Conservation (phyloP, 768 basidiomycete genomes). For the Boletus edulis region DNA sequence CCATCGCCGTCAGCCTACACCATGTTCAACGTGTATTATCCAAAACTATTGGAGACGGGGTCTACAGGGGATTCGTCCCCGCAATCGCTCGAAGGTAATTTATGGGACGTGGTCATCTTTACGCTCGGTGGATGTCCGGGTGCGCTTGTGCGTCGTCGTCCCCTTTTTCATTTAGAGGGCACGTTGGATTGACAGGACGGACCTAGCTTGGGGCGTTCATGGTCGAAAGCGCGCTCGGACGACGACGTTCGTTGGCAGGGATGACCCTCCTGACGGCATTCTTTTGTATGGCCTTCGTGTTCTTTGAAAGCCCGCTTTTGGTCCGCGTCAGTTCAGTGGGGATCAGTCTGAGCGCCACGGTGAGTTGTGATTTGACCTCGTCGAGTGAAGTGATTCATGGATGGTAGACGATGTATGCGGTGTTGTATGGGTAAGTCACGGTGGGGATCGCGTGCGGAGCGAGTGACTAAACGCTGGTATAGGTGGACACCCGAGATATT, state of each 20-base stretch:
- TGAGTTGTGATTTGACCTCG: conserved; percentile 9
- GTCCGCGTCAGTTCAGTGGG: conserved; percentile 71
- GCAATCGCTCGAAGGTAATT: conserved; percentile 54
- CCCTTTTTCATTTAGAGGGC: background rate
- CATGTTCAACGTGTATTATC: conserved; percentile 92
- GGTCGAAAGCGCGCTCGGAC: conserved; percentile 67
- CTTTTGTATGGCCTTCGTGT: conserved; percentile 69
- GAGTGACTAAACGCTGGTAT: background rate
- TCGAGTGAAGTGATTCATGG: background rate
- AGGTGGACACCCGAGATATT: conserved; percentile 88
- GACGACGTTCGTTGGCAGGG: conserved; percentile 68
- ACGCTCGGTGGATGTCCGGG: conserved; percentile 85
- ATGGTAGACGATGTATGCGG: conserved; percentile 76
- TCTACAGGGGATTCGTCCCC: conserved; percentile 23
- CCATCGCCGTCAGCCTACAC: conserved; percentile 59
- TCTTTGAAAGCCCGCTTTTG: conserved; percentile 53
- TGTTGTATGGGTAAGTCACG: conserved; percentile 59
- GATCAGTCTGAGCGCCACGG: conserved; percentile 72
- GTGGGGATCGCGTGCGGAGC: too few relatives aligned
- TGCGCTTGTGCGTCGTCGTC: conserved; percentile 61
- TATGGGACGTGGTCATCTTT: conserved; percentile 88
- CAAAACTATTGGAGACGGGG: conserved; percentile 73
- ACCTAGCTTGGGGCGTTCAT: conserved; percentile 80
- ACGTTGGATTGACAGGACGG: background rate
- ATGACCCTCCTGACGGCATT: conserved; percentile 75